A percentile compares a stretch with the other conserved stretches of the same genome.
phyloP scores from a whole-genome alignment of 2,329 filamentous ascomycete genomes.

The Nannizzia gypsea region DNA sequence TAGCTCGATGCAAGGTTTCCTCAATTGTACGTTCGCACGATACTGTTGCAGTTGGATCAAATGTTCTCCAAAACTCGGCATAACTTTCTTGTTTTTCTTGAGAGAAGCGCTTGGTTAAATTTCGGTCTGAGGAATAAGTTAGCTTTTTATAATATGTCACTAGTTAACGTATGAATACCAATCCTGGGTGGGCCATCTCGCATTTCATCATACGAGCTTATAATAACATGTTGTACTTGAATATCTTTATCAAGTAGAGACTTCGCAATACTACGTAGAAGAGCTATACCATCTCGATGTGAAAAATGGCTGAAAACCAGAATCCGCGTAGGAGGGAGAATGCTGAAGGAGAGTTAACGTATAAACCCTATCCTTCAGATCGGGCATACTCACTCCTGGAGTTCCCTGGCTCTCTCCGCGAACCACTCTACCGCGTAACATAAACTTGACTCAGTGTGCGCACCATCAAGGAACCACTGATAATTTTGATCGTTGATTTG shows the following conservation, averaged over 20 bases:
- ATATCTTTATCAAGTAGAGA: conserved; percentile 15
- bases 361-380: neutral
- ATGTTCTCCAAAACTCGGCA: conserved; percentile 11
- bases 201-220: conserved; percentile 22
- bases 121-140: neutral
- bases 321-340: neutral
- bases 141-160: neutral
- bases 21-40: conserved; percentile 10
- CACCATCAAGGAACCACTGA: conserved; percentile 30
- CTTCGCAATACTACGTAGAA: conserved; percentile 17
- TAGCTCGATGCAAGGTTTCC: conserved; percentile 13
- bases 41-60: conserved; percentile 10
- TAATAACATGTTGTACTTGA: conserved; percentile 20
- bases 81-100: conserved; percentile 6
- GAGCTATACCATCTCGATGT: conserved; percentile 18
- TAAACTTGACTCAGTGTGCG: conserved; percentile 31
- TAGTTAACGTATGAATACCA: conserved; percentile 11
- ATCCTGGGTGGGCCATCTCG: conserved; percentile 18
- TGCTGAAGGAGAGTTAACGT: neutral
- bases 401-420: conserved; percentile 1
- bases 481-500: conserved; percentile 11
- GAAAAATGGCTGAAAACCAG: conserved; percentile 27
- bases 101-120: neutral
- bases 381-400: conserved; percentile 5
- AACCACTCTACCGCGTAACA: conserved; percentile 27